A percentile compares a stretch with the other conserved stretches of the same genome.
phyloP scores from a whole-genome alignment of 2,329 filamentous ascomycete genomes.

The Alternaria dauci region DNA sequence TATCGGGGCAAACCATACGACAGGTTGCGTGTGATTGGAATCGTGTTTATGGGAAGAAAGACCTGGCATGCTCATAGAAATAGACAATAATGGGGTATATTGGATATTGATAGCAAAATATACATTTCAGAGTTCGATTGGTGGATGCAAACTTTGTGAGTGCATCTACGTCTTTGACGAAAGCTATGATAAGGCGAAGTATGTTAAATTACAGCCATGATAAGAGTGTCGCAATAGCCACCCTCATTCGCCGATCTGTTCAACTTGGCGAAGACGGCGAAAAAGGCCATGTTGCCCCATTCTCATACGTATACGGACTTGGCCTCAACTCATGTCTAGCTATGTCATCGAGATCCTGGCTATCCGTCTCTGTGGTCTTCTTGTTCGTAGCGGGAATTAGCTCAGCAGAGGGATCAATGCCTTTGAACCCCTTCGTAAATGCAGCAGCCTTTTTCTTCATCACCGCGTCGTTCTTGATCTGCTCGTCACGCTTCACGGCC shows the following conservation, averaged over 20 bases:
- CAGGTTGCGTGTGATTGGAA: fast-evolving
- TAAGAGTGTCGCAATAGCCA: background rate
- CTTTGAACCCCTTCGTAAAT: background rate
- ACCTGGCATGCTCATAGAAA: background rate
- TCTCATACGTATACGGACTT: background rate
- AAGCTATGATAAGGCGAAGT: background rate
- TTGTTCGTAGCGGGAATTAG: background rate
- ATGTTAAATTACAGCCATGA: background rate
- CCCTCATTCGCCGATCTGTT: background rate
- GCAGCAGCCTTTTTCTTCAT: background rate
- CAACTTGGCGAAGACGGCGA: background rate
- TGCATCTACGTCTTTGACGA: background rate
- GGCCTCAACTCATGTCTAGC: background rate
- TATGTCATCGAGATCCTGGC: too few species aligned
- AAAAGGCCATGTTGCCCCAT: background rate
- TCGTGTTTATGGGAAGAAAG: background rate
- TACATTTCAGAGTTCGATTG: background rate
- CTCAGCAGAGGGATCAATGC: background rate
- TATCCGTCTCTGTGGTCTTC: background rate
- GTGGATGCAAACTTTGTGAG: background rate
- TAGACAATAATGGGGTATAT: background rate
- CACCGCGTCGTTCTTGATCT: background rate
- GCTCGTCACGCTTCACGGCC: background rate
- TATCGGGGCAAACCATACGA: background rate
- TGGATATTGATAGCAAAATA: background rate